phyloP scores from a whole-genome alignment of 331 rosid genomes.

The Acacia pycnantha region DNA sequence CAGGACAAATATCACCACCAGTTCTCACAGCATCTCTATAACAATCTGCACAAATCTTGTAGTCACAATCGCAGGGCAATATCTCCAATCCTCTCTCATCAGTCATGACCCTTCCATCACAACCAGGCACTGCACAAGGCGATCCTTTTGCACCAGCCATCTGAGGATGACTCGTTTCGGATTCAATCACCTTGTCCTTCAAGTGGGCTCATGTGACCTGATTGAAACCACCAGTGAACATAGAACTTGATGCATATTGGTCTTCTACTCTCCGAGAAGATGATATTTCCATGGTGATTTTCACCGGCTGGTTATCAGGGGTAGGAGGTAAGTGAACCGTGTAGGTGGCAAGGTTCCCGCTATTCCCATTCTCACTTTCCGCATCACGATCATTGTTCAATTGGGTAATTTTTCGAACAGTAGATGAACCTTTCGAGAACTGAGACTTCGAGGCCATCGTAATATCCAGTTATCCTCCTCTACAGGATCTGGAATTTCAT shows the following conservation, averaged over 20 bases:
- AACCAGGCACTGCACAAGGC: conserved; percentile 61
- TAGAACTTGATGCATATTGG: conserved; percentile 58
- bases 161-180: conserved; percentile 77
- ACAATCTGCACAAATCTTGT: conserved; percentile 76
- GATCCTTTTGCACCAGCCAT: conserved; percentile 81
- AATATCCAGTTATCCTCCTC: neutral
- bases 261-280: conserved; percentile 63
- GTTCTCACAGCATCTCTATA: conserved; percentile 51
- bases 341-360: conserved; percentile 46
- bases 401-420: conserved; percentile 1
- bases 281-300: conserved; percentile 50
- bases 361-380: conserved; percentile 33
- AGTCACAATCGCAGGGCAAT: conserved; percentile 71
- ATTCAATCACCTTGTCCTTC: conserved; percentile 70
- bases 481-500: neutral
- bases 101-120: conserved; percentile 69
- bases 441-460: conserved; percentile 2
- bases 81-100: conserved; percentile 72
- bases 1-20: conserved; percentile 65
- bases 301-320: conserved; percentile 36
- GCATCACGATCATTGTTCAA: neutral
- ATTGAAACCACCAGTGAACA: conserved; percentile 72
- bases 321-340: conserved; percentile 61
- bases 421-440: conserved; percentile 4
- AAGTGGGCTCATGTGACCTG: conserved; percentile 58